phyloP scores from a whole-genome alignment of 169 alveolate species.

The Plasmodium gaboni region DNA sequence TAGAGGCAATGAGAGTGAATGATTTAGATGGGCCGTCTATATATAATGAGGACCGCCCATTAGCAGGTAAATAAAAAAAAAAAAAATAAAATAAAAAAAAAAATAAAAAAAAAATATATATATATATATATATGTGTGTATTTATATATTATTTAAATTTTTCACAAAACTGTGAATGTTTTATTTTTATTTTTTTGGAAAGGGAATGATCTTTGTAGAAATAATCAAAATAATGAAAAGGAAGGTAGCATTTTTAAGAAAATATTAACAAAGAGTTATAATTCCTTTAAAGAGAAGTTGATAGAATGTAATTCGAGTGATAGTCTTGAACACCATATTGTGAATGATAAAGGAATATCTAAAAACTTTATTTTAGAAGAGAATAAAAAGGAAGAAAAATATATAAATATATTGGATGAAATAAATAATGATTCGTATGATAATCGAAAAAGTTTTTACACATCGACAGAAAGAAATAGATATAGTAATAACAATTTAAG shows the following conservation, averaged over 20 bases:
- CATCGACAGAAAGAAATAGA: not conserved
- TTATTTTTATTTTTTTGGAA: too few species aligned
- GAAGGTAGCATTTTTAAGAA: constrained; percentile 38
- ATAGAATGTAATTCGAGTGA: not conserved
- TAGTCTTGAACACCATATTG: too few species aligned
- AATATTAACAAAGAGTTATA: constrained; percentile 58
- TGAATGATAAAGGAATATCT: not conserved
- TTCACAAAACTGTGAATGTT: too few species aligned
- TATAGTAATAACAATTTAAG: not conserved
- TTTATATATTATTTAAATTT: too few species aligned
- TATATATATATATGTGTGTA: too few species aligned
- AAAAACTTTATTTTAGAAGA: not conserved
- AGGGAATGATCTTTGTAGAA: too few species aligned
- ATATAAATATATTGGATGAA: not conserved
- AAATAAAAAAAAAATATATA: too few species aligned
- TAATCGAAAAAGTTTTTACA: not conserved
- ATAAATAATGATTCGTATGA: not conserved
- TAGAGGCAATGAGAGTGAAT: not conserved
- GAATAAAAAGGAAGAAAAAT: not conserved
- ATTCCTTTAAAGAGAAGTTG: constrained; percentile 46
- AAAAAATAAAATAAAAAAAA: too few species aligned
- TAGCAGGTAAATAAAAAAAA: too few species aligned
- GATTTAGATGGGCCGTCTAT: too few species aligned
- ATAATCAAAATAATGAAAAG: not conserved
- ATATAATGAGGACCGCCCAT: too few species aligned